Base-by-base conservation (phyloP, 2,329 filamentous ascomycete genomes). In the Fusarium falciforme region DNA sequence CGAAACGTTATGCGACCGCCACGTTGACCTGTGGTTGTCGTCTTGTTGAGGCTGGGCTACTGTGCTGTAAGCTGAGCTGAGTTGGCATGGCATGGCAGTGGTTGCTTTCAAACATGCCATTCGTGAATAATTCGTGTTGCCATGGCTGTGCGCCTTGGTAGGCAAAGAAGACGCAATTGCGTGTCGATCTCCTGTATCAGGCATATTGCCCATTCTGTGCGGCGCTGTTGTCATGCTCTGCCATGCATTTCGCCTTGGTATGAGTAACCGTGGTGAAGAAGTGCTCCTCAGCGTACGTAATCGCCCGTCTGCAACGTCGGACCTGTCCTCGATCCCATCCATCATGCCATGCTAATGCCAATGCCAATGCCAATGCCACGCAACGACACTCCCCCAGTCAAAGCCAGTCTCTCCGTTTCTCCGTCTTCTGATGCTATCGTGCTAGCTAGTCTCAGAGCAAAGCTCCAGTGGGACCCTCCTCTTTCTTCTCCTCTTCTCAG, bases 291-390 rank as follows among this genome's bases (percentile, higher is more conserved):
- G 66, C 57, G 72, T 78, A 78, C 76, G 76, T 77, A 78, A 77
- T 78, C 66, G 66, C 47, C 71, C 69, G 60, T 67, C 67, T 68
- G 57, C 60, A 64, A 73, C 58, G 63, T 72, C 62, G 62, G 68
- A 63, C 67, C 47, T 67, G 64, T 54, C 42, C 64, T 67, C 67
- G 66, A 52, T 52, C 59, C 25, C 62, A 52, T 52, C 42, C 70
- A 74, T 78, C 74, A 70, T 77, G 72, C 76, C 64, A 77, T 76
- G 47, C 70, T 64, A 73, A 67, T 66, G 59, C 70, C 60, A 73
- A 66, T 67, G 61, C 42, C 64, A 63, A 71, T 66, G 61, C 68
- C 61, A 22, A 22, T 22, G 3, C 22, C 22, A 22, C 22, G 22
- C 22, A 22, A 22, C 22, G 22, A 22, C 22, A 44, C 64, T 75